Conservation (phyloP, 2,329 filamentous ascomycete genomes). For the Ceratocystis cacaofunesta region DNA sequence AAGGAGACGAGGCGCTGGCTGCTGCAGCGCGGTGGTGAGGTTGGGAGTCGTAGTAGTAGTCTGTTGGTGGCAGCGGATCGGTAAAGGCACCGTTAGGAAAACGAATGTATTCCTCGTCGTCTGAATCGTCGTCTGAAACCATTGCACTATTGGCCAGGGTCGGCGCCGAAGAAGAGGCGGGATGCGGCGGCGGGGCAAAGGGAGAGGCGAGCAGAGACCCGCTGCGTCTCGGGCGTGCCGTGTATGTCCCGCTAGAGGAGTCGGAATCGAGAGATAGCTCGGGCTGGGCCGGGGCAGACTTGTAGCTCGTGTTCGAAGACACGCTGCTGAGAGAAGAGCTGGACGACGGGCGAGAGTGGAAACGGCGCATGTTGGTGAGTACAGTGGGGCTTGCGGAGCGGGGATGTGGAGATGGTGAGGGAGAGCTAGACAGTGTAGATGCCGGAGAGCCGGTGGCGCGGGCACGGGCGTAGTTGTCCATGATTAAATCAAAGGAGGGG, state of each 20-base stretch:
- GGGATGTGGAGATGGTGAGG: constrained; percentile 7
- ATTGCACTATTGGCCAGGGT: background rate
- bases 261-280: constrained; percentile 1
- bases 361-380: constrained; percentile 10
- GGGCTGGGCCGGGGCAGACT: constrained; percentile 10
- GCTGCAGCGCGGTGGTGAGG: background rate
- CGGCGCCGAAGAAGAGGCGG: background rate
- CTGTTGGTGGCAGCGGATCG: constrained; percentile 7
- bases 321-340: constrained; percentile 5
- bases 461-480: constrained; percentile 7
- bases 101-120: constrained; percentile 16
- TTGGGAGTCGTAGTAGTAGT: background rate
- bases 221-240: background rate
- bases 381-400: constrained; percentile 12
- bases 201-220: background rate
- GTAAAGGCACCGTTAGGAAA: constrained; percentile 15
- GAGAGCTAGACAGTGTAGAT: background rate
- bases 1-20: background rate
- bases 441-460: constrained; percentile 7
- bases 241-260: background rate
- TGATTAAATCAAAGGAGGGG: background rate
- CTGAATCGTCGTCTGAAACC: background rate
- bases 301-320: constrained; percentile 9
- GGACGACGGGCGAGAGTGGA: constrained; percentile 8
- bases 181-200: background rate